phyloP scores from a whole-genome alignment of 768 basidiomycete genomes.

The Mycena belliarum region DNA sequence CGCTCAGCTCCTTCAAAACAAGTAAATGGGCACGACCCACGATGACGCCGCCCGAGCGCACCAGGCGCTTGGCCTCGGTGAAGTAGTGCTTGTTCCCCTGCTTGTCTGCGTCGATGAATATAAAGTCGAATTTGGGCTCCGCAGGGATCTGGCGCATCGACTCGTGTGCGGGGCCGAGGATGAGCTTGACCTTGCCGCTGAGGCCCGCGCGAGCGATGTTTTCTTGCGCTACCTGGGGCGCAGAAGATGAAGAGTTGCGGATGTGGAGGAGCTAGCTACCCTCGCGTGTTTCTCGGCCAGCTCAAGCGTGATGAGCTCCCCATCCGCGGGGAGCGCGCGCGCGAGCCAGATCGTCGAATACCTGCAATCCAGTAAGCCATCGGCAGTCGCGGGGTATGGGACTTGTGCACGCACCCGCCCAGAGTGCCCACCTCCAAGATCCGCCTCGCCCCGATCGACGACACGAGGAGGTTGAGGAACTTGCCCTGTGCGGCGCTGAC shows the following conservation, averaged over 20 bases:
- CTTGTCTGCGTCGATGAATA: slow-evolving; percentile 78
- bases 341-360: slow-evolving; percentile 50
- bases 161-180: slow-evolving; percentile 54
- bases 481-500: slow-evolving; percentile 59
- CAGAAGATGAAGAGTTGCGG: background rate
- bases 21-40: slow-evolving; percentile 33
- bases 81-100: slow-evolving; percentile 55
- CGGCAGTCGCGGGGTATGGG: background rate
- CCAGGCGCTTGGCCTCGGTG: slow-evolving; percentile 59
- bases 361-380: slow-evolving; percentile 21
- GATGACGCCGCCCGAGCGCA: slow-evolving; percentile 61
- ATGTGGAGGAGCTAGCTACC: slow-evolving; percentile 26
- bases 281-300: slow-evolving; percentile 45
- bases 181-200: slow-evolving; percentile 45
- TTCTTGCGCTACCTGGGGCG: slow-evolving; percentile 52
- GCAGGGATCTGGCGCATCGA: slow-evolving; percentile 49
- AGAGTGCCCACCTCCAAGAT: slow-evolving; percentile 69
- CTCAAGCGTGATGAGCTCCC: slow-evolving; percentile 51
- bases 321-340: slow-evolving; percentile 49
- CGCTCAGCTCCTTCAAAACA: too few species aligned
- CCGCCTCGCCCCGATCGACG: slow-evolving; percentile 52
- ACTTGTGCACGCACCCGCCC: slow-evolving; percentile 51
- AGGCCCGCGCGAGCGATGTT: slow-evolving; percentile 60
- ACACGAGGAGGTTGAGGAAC: slow-evolving; percentile 52
- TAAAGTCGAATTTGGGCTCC: slow-evolving; percentile 58